These are phyloP conservation scores for Leccinum rimulosum DNA, from an alignment of 768 basidiomycete genomes.

Conservation along the genomic window DNA sequence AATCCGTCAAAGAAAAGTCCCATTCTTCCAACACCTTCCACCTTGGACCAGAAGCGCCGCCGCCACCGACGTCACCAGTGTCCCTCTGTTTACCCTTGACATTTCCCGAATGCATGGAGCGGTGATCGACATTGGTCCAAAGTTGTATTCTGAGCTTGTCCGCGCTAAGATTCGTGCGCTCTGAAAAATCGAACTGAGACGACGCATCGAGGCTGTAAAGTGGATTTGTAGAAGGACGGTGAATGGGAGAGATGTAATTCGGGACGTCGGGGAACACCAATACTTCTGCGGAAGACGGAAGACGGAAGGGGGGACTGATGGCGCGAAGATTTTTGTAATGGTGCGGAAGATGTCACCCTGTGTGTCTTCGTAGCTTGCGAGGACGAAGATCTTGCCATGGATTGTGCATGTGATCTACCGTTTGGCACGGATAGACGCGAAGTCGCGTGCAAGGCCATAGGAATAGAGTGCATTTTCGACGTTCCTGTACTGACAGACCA, in stretches of 20 bases:
- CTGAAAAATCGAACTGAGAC: slow-evolving; percentile 50
- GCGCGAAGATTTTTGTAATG: slow-evolving; percentile 24
- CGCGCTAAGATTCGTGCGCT: slow-evolving; percentile 52
- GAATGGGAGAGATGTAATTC: slow-evolving; percentile 76
- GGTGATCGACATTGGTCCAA: slow-evolving; percentile 47
- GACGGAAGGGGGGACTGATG: slow-evolving; percentile 23
- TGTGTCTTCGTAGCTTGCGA: slow-evolving; percentile 20
- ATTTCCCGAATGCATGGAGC: slow-evolving; percentile 8
- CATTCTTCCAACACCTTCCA: slow-evolving; percentile 73
- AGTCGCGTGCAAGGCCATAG: slow-evolving; percentile 4
- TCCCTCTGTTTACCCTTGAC: slow-evolving; percentile 50
- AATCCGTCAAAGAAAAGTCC: slow-evolving; percentile 56
- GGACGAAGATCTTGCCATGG: slow-evolving; percentile 20
- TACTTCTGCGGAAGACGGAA: slow-evolving; percentile 10
- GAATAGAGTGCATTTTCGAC: slow-evolving; percentile 14
- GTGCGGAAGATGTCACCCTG: slow-evolving; percentile 22
- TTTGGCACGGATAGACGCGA: slow-evolving; percentile 14
- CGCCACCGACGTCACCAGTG: slow-evolving; percentile 7
- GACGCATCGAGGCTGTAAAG: slow-evolving; percentile 59
- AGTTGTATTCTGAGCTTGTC: slow-evolving; percentile 53
- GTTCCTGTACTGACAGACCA: slow-evolving; percentile 17
- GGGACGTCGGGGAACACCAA: slow-evolving; percentile 35
- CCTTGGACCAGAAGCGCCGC: slow-evolving; percentile 14
- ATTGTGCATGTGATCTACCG: slow-evolving; percentile 15
- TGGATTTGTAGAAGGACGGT: slow-evolving; percentile 84